A percentile compares a stretch with the other conserved stretches of the same genome.
phyloP scores from a whole-genome alignment of 495 filamentous ascomycete species.

The Tetracladium marchalianum region DNA sequence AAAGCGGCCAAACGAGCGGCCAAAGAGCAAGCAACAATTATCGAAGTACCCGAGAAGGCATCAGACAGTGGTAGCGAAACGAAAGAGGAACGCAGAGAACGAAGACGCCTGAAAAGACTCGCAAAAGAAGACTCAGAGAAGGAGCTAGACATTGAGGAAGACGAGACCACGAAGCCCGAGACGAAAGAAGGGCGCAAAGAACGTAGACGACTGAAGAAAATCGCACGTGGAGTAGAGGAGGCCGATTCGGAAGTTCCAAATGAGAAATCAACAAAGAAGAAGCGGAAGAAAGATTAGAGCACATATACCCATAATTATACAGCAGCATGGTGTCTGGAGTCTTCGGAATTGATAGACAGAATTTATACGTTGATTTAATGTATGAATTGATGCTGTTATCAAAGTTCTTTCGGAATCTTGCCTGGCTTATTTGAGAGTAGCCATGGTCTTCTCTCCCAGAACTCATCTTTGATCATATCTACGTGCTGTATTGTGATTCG shows the following conservation, averaged over 20 bases:
- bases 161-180: slow-evolving; percentile 16
- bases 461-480: slow-evolving; percentile 89
- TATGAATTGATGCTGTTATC: slow-evolving; percentile 14
- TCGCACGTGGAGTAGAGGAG: slow-evolving; percentile 31
- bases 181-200: slow-evolving; percentile 28
- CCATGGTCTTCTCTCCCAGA: slow-evolving; percentile 84
- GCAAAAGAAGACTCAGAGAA: slow-evolving; percentile 14
- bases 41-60: slow-evolving; percentile 7
- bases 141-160: background rate
- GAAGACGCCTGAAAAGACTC: slow-evolving; percentile 24
- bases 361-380: background rate
- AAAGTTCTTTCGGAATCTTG: slow-evolving; percentile 45
- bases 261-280: slow-evolving; percentile 14
- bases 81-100: slow-evolving; percentile 26
- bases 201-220: slow-evolving; percentile 23
- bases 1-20: slow-evolving; percentile 27
- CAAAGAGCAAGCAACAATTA: slow-evolving; percentile 13
- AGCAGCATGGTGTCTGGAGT: slow-evolving; percentile 11
- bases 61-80: slow-evolving; percentile 14
- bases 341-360: background rate
- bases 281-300: slow-evolving; percentile 13
- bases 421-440: slow-evolving; percentile 68
- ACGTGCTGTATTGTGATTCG: slow-evolving; percentile 70
- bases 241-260: slow-evolving; percentile 1
- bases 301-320: background rate